Percentiles rank a stretch among this genome's conserved stretches.
These are phyloP conservation scores for Ceriops tagal DNA, from an alignment of 345 rosid species.

Conservation along the genomic window DNA sequence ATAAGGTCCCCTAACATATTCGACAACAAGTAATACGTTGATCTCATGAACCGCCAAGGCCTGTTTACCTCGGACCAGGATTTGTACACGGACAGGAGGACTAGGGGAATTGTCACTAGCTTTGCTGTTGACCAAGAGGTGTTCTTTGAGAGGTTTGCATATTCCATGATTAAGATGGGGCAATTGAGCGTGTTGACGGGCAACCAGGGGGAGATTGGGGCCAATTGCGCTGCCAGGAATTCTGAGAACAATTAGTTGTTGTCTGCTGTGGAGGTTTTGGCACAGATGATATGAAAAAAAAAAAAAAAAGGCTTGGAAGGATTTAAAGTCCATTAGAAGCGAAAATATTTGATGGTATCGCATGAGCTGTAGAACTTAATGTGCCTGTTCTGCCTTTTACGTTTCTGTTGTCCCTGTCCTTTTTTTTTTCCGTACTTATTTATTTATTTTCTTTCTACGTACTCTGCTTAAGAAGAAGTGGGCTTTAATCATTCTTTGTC, in stretches of 20 bases:
- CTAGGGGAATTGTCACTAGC: constrained; percentile 54
- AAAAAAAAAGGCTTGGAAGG: neutral
- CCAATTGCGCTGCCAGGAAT: constrained; percentile 67
- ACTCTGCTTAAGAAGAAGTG: too few relatives aligned
- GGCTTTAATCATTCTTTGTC: too few relatives aligned
- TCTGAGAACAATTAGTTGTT: constrained; percentile 30
- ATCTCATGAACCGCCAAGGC: constrained; percentile 79
- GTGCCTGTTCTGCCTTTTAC: too few relatives aligned
- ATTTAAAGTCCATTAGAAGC: neutral
- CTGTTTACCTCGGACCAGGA: constrained; percentile 88
- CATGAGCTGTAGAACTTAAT: too few relatives aligned
- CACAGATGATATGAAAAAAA: constrained; percentile 15
- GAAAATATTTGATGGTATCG: neutral
- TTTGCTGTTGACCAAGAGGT: constrained; percentile 51
- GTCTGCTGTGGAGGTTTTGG: constrained; percentile 39
- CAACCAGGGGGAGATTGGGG: constrained; percentile 62
- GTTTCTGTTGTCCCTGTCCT: too few relatives aligned
- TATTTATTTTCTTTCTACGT: too few relatives aligned
- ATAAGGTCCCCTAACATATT: constrained; percentile 60
- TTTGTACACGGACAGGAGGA: constrained; percentile 50
- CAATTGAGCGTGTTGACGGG: constrained; percentile 63
- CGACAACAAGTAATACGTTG: constrained; percentile 78
- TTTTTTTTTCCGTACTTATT: too few relatives aligned
- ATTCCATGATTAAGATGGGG: constrained; percentile 70
- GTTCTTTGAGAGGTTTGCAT: constrained; percentile 62